A percentile compares a stretch with the other conserved stretches of the same genome.
Conservation (phyloP, 192 early-diverging fungal species). For the Dissophora globulifera region DNA sequence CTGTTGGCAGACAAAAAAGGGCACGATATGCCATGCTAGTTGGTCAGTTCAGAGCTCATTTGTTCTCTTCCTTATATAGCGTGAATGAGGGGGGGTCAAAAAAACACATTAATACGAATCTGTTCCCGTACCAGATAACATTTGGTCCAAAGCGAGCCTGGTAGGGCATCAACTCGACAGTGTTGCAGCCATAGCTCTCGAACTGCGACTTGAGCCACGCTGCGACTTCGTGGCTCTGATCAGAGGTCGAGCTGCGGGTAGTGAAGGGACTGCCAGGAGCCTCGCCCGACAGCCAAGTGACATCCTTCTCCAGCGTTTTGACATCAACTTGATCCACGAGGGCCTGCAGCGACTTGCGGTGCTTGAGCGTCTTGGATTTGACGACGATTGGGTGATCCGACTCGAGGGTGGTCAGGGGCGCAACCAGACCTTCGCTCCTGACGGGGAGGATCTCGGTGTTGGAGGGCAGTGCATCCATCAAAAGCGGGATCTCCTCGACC, state of each 20-base stretch:
- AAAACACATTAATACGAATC: background rate
- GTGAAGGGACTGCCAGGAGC: slow-evolving; percentile 43
- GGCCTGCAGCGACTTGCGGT: slow-evolving; percentile 30
- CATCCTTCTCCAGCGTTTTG: slow-evolving; percentile 52
- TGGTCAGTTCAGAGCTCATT: background rate
- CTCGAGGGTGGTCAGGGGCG: slow-evolving; percentile 28
- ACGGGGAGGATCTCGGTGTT: slow-evolving; percentile 51
- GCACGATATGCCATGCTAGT: background rate
- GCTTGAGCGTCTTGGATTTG: slow-evolving; percentile 34
- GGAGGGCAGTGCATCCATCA: slow-evolving; percentile 38
- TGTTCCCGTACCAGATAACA: slow-evolving; percentile 52
- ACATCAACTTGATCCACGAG: slow-evolving; percentile 51
- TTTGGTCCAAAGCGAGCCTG: slow-evolving; percentile 52
- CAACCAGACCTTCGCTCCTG: slow-evolving; percentile 29
- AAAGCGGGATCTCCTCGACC: slow-evolving; percentile 17
- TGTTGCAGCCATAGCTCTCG: slow-evolving; percentile 54
- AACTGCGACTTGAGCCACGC: slow-evolving; percentile 52
- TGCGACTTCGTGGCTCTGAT: slow-evolving; percentile 47
- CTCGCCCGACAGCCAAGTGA: slow-evolving; percentile 56
- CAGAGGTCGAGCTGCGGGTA: slow-evolving; percentile 45
- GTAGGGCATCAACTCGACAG: slow-evolving; percentile 49
- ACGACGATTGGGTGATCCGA: slow-evolving; percentile 40
- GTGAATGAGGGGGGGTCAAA: slow-evolving; percentile 1
- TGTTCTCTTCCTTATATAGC: slow-evolving; percentile 21
- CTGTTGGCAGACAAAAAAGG: slow-evolving; percentile 18